Evolutionary conservation across 106 monocot species (phyloP).

Genomic region (Xerophyta viscosa): DNA sequence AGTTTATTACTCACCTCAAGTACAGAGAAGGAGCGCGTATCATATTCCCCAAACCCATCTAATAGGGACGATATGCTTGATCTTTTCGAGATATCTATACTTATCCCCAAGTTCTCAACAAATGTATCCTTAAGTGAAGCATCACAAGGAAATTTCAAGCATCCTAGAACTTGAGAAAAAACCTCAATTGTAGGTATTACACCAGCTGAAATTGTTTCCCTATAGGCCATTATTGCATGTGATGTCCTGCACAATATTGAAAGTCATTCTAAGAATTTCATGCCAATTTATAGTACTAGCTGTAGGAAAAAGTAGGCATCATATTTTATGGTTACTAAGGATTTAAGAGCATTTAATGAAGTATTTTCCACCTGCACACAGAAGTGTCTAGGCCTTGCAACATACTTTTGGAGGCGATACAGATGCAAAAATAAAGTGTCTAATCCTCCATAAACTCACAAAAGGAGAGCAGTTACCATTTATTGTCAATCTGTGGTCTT

Average conservation of each 20-base stretch:
- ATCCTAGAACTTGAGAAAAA: constrained; percentile 88
- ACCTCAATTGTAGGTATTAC: constrained; percentile 68
- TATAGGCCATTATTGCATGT: constrained; percentile 57
- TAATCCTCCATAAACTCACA: no score
- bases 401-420: no score
- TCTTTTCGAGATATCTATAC: constrained; percentile 33
- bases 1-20: constrained; percentile 34
- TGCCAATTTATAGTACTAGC: no score
- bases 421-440: no score
- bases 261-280: neutral
- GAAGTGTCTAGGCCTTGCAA: no score
- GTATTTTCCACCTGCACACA: no score
- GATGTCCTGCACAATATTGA: constrained; percentile 56
- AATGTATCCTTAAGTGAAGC: constrained; percentile 42
- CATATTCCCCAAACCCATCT: constrained; percentile 97
- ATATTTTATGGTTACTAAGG: no score
- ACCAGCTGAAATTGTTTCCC: constrained; percentile 71
- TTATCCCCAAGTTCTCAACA: constrained; percentile 57
- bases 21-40: constrained; percentile 71
- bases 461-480: constrained; percentile 44
- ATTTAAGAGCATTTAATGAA: no score
- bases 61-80: constrained; percentile 56
- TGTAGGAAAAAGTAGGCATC: no score
- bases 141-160: constrained; percentile 76
- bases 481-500: constrained; percentile 61